These are phyloP conservation scores for Mucor piriformis DNA, from an alignment of 371 early-diverging fungal species.

Conservation along the genomic window DNA sequence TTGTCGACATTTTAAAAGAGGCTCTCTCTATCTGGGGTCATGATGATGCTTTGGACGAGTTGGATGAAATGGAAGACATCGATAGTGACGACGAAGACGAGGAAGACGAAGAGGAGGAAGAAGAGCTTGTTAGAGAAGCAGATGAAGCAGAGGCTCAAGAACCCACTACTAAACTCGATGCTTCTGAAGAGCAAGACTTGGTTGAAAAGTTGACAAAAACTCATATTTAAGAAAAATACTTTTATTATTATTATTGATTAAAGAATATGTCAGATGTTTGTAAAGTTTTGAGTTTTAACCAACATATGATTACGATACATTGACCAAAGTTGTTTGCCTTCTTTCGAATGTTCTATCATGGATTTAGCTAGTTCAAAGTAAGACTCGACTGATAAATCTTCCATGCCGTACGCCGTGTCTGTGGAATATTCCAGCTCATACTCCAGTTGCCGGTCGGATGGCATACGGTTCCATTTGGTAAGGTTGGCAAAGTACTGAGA, in stretches of 20 bases:
- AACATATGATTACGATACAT: slow-evolving; percentile 45
- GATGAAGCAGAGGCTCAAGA: slow-evolving; percentile 34
- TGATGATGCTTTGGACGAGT: slow-evolving; percentile 84
- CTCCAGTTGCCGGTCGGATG: slow-evolving; percentile 14
- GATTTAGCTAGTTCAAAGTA: slow-evolving; percentile 52
- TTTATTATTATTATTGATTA: background rate
- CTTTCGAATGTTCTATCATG: slow-evolving; percentile 33
- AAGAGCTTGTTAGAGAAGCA: slow-evolving; percentile 44
- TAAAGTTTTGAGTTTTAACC: slow-evolving; percentile 36
- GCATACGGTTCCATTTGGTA: slow-evolving; percentile 42
- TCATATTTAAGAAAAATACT: slow-evolving; percentile 39
- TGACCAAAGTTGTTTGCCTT: slow-evolving; percentile 37
- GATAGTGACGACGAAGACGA: slow-evolving; percentile 77
- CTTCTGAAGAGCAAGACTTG: slow-evolving; percentile 36
- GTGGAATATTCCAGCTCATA: slow-evolving; percentile 64
- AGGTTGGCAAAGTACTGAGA: slow-evolving; percentile 45
- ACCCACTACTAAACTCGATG: slow-evolving; percentile 26
- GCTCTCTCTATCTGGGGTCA: slow-evolving; percentile 70
- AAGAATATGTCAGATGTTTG: background rate
- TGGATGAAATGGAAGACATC: slow-evolving; percentile 94
- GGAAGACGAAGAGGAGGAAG: slow-evolving; percentile 68
- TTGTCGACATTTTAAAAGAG: slow-evolving; percentile 69
- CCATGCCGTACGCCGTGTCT: slow-evolving; percentile 60
- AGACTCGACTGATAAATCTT: slow-evolving; percentile 58
- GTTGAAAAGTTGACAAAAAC: slow-evolving; percentile 42